Evolutionary conservation across 2,329 filamentous ascomycete genomes (phyloP).

Genomic region (Verticillium nonalfalfae): DNA sequence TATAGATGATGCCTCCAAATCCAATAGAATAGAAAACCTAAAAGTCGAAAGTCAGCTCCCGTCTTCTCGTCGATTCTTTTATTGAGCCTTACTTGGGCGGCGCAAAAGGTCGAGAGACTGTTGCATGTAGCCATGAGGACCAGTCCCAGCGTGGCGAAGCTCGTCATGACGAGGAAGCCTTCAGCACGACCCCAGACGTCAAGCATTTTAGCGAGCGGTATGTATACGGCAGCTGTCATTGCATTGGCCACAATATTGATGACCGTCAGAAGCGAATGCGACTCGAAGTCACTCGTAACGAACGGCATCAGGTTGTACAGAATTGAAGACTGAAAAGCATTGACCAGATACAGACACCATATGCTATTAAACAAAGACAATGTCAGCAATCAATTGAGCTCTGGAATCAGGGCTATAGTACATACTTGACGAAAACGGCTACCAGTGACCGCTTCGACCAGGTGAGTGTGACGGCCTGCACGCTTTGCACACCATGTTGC

Average conservation of each 20-base stretch:
- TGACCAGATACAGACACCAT: slow-evolving; percentile 30
- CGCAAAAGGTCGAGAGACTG: slow-evolving; percentile 35
- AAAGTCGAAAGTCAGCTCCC: accelerated
- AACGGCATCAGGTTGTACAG: slow-evolving; percentile 36
- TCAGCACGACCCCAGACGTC: slow-evolving; percentile 58
- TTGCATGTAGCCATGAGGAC: slow-evolving; percentile 56
- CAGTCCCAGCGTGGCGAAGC: slow-evolving; percentile 39
- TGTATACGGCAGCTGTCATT: slow-evolving; percentile 53
- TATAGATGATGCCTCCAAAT: slow-evolving; percentile 52
- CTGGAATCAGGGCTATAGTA: neutral
- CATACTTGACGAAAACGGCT: slow-evolving; percentile 11
- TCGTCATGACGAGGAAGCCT: slow-evolving; percentile 48
- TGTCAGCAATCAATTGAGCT: slow-evolving; percentile 32
- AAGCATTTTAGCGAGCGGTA: slow-evolving; percentile 56
- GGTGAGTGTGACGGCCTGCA: slow-evolving; percentile 15
- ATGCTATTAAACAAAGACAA: slow-evolving; percentile 17
- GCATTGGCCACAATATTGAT: slow-evolving; percentile 46
- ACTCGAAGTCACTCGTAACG: slow-evolving; percentile 41
- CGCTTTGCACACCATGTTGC: slow-evolving; percentile 15
- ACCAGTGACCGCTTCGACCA: slow-evolving; percentile 13
- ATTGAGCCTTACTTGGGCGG: slow-evolving; percentile 32
- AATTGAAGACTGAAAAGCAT: slow-evolving; percentile 26
- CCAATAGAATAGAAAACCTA: slow-evolving; percentile 58
- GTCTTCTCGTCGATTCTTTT: neutral
- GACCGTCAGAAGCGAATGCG: slow-evolving; percentile 47